phyloP scores from a whole-genome alignment of 169 alveolate species.

The Plasmodium falciparum region DNA sequence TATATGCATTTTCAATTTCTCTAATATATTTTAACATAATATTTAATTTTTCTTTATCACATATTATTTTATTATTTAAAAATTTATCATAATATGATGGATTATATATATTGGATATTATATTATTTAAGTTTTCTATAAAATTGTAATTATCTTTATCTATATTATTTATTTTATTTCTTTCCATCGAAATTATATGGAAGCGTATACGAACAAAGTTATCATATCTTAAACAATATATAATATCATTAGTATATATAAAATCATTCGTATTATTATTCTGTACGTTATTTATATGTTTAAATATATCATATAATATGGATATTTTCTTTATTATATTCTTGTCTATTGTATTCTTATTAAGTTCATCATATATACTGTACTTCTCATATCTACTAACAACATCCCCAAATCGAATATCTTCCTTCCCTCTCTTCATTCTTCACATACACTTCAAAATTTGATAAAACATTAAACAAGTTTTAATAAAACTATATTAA shows the following conservation, averaged over 20 bases:
- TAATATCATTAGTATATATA: slow-evolving; percentile 71
- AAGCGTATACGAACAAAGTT: slow-evolving; percentile 63
- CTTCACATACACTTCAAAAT: neutral
- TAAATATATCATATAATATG: slow-evolving; percentile 54
- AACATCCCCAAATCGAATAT: neutral
- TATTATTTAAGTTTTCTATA: slow-evolving; percentile 51
- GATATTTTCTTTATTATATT: slow-evolving; percentile 64
- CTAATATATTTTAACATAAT: slow-evolving; percentile 43
- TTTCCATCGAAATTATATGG: slow-evolving; percentile 56
- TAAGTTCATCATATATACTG: slow-evolving; percentile 46
- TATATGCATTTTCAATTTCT: slow-evolving; percentile 75
- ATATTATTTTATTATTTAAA: slow-evolving; percentile 15
- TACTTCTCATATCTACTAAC: slow-evolving; percentile 4
- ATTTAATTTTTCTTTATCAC: slow-evolving; percentile 59
- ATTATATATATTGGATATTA: slow-evolving; percentile 33
- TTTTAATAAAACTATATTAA: neutral
- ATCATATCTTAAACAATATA: slow-evolving; percentile 50
- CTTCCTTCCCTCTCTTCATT: slow-evolving; percentile 25
- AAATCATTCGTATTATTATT: slow-evolving; percentile 13
- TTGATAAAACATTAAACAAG: neutral
- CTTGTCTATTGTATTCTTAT: slow-evolving; percentile 28
- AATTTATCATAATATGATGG: slow-evolving; percentile 63
- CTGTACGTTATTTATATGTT: slow-evolving; percentile 20
- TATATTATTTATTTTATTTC: slow-evolving; percentile 31
- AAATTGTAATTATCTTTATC: slow-evolving; percentile 33